These are phyloP conservation scores for Cephalotrichum gorgonifer DNA, from an alignment of 2,329 filamentous ascomycete species.

Conservation along the genomic window DNA sequence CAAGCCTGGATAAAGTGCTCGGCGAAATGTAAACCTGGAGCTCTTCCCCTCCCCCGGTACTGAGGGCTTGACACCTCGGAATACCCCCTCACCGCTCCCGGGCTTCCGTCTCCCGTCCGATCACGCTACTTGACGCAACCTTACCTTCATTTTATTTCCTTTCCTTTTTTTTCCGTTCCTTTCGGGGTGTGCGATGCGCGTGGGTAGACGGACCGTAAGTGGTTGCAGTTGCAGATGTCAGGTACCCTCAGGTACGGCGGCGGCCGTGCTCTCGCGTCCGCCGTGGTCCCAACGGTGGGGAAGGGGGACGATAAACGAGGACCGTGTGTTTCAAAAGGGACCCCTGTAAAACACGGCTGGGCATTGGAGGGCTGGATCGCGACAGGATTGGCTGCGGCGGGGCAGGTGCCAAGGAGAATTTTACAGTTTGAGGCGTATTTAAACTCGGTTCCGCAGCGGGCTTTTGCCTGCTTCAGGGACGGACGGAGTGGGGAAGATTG, in stretches of 20 bases:
- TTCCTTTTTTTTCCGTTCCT: too few relatives aligned
- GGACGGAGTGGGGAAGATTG: background rate
- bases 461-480: background rate
- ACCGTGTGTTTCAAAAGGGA: background rate
- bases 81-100: background rate
- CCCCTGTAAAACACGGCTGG: background rate
- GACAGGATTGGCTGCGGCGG: background rate
- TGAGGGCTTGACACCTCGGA: background rate
- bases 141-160: background rate
- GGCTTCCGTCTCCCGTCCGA: too few relatives aligned
- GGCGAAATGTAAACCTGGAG: background rate
- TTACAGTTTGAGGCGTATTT: background rate
- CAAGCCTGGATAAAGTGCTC: background rate
- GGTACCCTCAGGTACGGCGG: background rate
- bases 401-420: background rate
- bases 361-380: background rate
- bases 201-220: background rate
- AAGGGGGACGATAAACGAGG: too few relatives aligned
- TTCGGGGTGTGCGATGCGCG: background rate
- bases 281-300: too few relatives aligned
- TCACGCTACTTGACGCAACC: background rate
- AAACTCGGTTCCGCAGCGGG: background rate
- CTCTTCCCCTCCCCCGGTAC: background rate
- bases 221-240: background rate
- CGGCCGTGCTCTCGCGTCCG: too few relatives aligned